Base-by-base conservation (phyloP, 805 yeast species). In the Hanseniaspora mollemarum region DNA sequence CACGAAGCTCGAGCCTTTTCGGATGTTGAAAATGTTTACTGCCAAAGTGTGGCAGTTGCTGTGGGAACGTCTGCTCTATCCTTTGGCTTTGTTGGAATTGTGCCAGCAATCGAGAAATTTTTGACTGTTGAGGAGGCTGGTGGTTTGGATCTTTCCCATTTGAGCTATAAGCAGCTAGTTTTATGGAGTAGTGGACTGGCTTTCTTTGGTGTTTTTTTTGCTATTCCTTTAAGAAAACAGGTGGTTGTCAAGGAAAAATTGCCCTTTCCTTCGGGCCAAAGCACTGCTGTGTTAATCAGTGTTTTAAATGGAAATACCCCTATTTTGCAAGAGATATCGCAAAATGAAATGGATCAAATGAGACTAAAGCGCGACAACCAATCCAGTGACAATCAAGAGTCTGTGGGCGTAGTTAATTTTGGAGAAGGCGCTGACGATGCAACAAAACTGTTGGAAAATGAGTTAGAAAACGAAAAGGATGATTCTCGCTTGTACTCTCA, bases 51-150 rank as follows among this genome's bases (percentile, higher is more conserved):
- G 28, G 87, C 97, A 0, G 96, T 92, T 4, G 96, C 97, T 0
- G 94, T 86, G 1, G 98, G 98, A 1, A 92, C 98, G 0, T 97
- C 97, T 0, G 98, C 98, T 0, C 70, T 90, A 55, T 94, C 96
- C 0, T 90, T 83, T 65, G 97, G 97, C 0, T 77, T 90, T 55
- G 94, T 90, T 19, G 98, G 98, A 1, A 88, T 94, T 4, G 75
- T 92, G 1, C 98, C 98, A 0, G 97, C 98, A 1, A 81, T 90
- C 49, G 97, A 90, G 60, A 86, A 87, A 67, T 81, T 90, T 56
- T 66, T 90, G 54, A 80, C 86, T 1, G 67, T 71, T 0, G 87
- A 80, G 33, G 98, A 90, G 63, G 77, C 83, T 33, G 95, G 94
- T 1, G 55, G 54, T 12, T 21, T 51, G 8, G 53, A 51, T 39